Base-by-base conservation (phyloP, 345 rosid species). In the Rhodamnia rubescens region DNA sequence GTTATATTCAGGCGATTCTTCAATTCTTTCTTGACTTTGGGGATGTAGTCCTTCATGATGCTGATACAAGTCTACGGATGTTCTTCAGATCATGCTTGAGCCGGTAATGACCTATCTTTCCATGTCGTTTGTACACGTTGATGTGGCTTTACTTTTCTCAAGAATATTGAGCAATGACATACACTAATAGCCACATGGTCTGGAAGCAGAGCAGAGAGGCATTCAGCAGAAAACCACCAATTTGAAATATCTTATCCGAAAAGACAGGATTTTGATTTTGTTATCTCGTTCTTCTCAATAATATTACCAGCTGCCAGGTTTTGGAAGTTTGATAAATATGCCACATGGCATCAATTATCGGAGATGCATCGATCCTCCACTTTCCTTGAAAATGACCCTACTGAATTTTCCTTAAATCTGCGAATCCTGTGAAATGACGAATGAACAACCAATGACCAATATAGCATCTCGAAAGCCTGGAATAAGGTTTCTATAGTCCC, bases 21-120 rank as follows among this genome's bases (percentile, higher is more conserved):
- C 98, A 93, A 84, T 93, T 95, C 91, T 96, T 89, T 88, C 95
- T 97, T 74, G 98, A 95, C 89, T 95, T 93, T 50, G 98, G 99
- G 29, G 99, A 97, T 74, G 82, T 92, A 82, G 98, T 94, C 87
- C 90, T 97, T 36, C 98, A 95, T 87, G 98, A 97, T 92, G 95
- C 99, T 88, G 98, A 97, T 91, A 95, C 97, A 18, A 95, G 94
- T 88, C 86, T 97, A 56, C 88, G 91, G 85, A 88, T 93, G 12
- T 97, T 95, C 88, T 93, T 95, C 84, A 96, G 96, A 32, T 93
- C 93, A 5, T 96, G 98, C 89, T 93, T 97, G 93, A 95, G 98
- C 93, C 94, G 98, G 99, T 97, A 88, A 87, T 75, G 85, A 84
- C 44, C 36, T 57, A 50, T 57, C 29, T 36, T 53, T 59, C 51